Conservation (phyloP, 202 grass and related monocot genomes). For the Elaeis oleifera region DNA sequence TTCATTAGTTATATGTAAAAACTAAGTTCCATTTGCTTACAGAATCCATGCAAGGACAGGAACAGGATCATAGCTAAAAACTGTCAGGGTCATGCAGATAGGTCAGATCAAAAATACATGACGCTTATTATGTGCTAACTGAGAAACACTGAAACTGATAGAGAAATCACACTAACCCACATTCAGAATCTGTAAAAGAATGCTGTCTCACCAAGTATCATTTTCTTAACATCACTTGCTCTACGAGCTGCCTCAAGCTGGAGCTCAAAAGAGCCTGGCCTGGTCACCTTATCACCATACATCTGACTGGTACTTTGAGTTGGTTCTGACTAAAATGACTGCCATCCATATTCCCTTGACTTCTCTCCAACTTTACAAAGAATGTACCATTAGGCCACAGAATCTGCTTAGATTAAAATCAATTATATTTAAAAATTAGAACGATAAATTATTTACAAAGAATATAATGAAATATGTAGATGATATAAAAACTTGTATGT, state of each 20-base stretch:
- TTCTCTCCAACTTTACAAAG: conserved; percentile 66
- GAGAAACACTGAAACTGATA: too few species aligned
- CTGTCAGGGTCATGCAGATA: too few species aligned
- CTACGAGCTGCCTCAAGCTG: conserved; percentile 91
- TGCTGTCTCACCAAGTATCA: conserved; percentile 68
- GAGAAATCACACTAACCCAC: too few species aligned
- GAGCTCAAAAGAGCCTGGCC: conserved; percentile 50
- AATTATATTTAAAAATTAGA: neutral
- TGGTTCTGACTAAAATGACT: conserved; percentile 33
- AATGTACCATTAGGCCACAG: conserved; percentile 89
- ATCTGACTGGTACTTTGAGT: conserved; percentile 32
- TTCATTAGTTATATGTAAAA: too few species aligned
- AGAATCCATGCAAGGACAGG: too few species aligned
- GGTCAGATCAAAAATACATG: too few species aligned
- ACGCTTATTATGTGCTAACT: too few species aligned
- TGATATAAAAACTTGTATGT: too few species aligned
- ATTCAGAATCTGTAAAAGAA: conserved; percentile 9
- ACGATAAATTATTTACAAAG: too few species aligned
- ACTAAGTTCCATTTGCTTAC: too few species aligned
- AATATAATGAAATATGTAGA: too few species aligned
- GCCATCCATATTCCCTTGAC: conserved; percentile 34
- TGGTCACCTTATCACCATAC: conserved; percentile 25
- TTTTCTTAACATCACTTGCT: conserved; percentile 91
- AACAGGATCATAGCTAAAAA: too few species aligned
- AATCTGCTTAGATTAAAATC: conserved; percentile 37